phyloP scores from a whole-genome alignment of 176 grass and related monocot genomes.

The Sorghum bicolor region DNA sequence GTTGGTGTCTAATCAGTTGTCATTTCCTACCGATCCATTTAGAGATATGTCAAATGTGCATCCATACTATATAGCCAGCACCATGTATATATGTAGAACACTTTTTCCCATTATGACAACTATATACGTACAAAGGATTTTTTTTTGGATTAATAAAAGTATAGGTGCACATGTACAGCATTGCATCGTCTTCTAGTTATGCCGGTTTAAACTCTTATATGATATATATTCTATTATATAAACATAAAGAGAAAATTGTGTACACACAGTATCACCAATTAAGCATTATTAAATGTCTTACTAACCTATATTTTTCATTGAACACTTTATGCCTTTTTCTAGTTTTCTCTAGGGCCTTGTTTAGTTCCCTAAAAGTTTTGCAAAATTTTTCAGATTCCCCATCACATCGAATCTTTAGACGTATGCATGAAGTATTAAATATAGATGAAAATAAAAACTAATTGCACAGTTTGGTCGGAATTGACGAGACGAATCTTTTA shows the following conservation, averaged over 20 bases:
- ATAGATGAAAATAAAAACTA: too few species aligned
- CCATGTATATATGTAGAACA: not conserved
- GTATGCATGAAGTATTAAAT: too few species aligned
- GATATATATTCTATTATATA: not conserved
- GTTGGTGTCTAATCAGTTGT: slow-evolving; percentile 7
- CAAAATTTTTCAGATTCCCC: too few species aligned
- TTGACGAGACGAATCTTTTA: too few species aligned
- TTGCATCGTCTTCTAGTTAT: not conserved
- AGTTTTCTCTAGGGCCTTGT: not conserved
- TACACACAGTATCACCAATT: not conserved
- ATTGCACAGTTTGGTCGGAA: too few species aligned
- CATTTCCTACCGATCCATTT: slow-evolving; percentile 8
- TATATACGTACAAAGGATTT: not conserved
- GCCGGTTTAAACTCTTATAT: not conserved
- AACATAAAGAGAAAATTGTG: not conserved
- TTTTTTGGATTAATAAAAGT: not conserved
- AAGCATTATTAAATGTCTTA: not conserved
- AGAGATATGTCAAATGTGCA: not conserved
- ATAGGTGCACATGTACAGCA: not conserved
- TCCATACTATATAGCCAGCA: not conserved
- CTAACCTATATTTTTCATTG: not conserved
- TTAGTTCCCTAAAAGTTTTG: too few species aligned
- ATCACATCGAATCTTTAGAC: too few species aligned
- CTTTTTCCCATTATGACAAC: not conserved
- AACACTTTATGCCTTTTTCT: not conserved